Conservation (phyloP, 495 filamentous ascomycete species). For the Umbilicaria muhlenbergii region DNA sequence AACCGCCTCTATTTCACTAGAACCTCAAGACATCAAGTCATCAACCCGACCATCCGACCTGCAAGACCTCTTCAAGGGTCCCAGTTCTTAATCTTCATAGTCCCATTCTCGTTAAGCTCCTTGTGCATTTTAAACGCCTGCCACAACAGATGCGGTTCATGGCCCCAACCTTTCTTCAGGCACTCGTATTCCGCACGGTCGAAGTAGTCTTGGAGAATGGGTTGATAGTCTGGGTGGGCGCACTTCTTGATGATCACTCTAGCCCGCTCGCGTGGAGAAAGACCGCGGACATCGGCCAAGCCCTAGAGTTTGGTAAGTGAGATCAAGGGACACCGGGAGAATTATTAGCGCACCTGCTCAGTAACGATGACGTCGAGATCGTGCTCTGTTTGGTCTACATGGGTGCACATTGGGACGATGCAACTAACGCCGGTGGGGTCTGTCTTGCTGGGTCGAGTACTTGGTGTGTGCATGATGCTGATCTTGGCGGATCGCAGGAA, state of each 20-base stretch:
- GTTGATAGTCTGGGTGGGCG: slow-evolving; percentile 73
- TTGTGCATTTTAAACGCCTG: slow-evolving; percentile 83
- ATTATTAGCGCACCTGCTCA: slow-evolving; percentile 34
- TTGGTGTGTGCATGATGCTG: slow-evolving; percentile 88
- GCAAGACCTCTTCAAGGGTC: slow-evolving; percentile 8
- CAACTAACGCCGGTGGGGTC: slow-evolving; percentile 73
- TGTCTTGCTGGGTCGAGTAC: slow-evolving; percentile 61
- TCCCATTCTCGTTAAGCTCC: slow-evolving; percentile 63
- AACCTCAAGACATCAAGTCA: too few species aligned
- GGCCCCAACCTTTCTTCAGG: slow-evolving; percentile 74
- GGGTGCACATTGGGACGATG: slow-evolving; percentile 87
- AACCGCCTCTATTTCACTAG: too few species aligned
- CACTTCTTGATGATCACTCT: slow-evolving; percentile 78
- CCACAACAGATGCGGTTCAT: slow-evolving; percentile 76
- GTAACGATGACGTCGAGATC: slow-evolving; percentile 81
- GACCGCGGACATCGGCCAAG: slow-evolving; percentile 70
- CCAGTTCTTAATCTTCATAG: slow-evolving; percentile 61
- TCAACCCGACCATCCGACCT: too few species aligned
- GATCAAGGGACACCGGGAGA: background rate
- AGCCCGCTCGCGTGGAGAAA: slow-evolving; percentile 67
- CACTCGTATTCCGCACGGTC: slow-evolving; percentile 81
- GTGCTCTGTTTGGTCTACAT: slow-evolving; percentile 88
- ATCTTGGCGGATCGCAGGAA: slow-evolving; percentile 77
- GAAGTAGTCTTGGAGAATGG: slow-evolving; percentile 71
- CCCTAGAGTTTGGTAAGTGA: slow-evolving; percentile 23